These are phyloP conservation scores for Pythium folliculosum DNA, from an alignment of 352 stramenopile species.

Conservation along the genomic window DNA sequence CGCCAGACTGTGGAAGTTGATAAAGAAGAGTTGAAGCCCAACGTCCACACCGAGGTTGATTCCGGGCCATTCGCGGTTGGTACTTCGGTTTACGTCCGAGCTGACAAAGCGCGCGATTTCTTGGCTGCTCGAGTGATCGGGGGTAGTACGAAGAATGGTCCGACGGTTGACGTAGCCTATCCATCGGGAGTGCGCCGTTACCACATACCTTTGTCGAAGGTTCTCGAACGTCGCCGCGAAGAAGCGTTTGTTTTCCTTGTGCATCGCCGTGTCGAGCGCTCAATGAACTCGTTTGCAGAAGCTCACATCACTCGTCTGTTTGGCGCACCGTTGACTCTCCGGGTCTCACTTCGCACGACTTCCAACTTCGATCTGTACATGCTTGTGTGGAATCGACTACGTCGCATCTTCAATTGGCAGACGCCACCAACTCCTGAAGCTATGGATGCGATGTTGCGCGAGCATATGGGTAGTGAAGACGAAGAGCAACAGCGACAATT, in stretches of 20 bases:
- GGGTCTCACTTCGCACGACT: conserved; percentile 62
- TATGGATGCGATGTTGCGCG: conserved; percentile 29
- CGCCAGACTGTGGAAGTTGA: conserved; percentile 13
- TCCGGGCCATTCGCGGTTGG: conserved; percentile 38
- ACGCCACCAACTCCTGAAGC: conserved; percentile 36
- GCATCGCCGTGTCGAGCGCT: conserved; percentile 81
- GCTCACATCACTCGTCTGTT: conserved; percentile 79
- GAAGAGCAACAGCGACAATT: conserved; percentile 26
- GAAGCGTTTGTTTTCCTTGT: conserved; percentile 82
- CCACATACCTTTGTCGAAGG: conserved; percentile 58
- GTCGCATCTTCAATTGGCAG: conserved; percentile 86
- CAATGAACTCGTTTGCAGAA: conserved; percentile 80
- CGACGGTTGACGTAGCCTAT: conserved; percentile 70
- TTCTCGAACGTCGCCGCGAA: conserved; percentile 47
- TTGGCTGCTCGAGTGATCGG: conserved; percentile 68
- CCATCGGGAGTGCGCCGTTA: conserved; percentile 60
- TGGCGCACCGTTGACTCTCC: conserved; percentile 72
- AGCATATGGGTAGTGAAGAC: conserved; percentile 8
- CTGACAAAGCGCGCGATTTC: conserved; percentile 66
- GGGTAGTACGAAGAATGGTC: conserved; percentile 47
- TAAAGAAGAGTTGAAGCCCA: background rate
- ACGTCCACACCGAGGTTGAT: background rate
- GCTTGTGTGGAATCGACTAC: conserved; percentile 74
- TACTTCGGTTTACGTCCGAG: conserved; percentile 60
- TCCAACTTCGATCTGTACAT: conserved; percentile 78